Evolutionary conservation across 1,284 basidiomycete species (phyloP), one percentile per base, ranked within the genome.

Genomic region (Jaminaea rosea): DNA sequence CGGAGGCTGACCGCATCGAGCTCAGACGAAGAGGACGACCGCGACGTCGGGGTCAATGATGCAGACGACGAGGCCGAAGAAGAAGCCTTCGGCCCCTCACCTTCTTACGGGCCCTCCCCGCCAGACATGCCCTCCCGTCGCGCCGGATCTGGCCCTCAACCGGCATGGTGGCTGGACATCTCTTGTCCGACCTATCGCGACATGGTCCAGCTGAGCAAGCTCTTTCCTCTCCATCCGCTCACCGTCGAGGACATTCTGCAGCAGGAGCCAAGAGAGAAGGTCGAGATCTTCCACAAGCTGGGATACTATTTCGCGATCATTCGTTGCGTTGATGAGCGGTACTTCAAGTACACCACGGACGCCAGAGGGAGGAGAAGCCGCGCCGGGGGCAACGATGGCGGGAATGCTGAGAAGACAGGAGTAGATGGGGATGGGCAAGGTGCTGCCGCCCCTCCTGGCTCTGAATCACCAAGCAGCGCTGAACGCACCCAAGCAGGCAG

Each of bases 241-340:
- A 96, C 92, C 0, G 80, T 96, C 13, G 92, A 97, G 75, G 92
- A 97, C 76, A 89, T 96, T 29, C 76, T 97, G n/a, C 88, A 91
- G 59, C 85, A 88, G 75, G 91, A 97, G 59, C 85, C 88, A 17
- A 82, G 90, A 29, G 92, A 96, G 75, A 97, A 97, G 75, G 77
- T 94, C 13, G 92, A 96, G 67, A 77, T 84, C 3, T 96, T 93
- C 72, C 84, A 87, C 5, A 83, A 82, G 56, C 80, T 96, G 7
- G 91, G 91, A 0, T 97, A 97, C 75, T 91, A 94, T 74, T 90
- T 97, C 67, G 79, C 96, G 52, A 87, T 86, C 8, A 87, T 96
- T 59, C 82, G 88, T 46, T 86, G 89, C 1, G 82, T 94, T 44
- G 88, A 72, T 60, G 80, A 81, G 58, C 72, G 76, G n/a, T 80